phyloP scores from a whole-genome alignment of 129 eudicot species.

The Helianthus tuberosus region DNA sequence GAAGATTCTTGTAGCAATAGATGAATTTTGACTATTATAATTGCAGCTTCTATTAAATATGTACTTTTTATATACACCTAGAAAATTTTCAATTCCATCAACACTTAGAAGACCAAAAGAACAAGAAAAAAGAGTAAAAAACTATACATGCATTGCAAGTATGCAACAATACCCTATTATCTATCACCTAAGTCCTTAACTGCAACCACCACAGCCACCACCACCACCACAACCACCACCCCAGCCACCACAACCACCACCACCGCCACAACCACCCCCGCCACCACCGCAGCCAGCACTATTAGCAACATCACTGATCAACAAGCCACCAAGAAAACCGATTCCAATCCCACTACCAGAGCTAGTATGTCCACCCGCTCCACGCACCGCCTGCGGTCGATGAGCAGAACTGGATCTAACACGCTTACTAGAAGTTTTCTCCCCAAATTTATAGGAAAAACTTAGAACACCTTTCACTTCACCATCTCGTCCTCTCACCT shows the following conservation, averaged over 20 bases:
- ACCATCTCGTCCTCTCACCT: conserved; percentile 42
- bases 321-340: conserved; percentile 26
- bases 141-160: not conserved
- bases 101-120: not conserved
- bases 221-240: conserved; percentile 28
- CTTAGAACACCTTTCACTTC: conserved; percentile 46
- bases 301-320: conserved; percentile 44
- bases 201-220: not conserved
- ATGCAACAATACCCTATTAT: too few relatives aligned
- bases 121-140: not conserved
- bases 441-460: conserved; percentile 48
- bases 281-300: conserved; percentile 13
- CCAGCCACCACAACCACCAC: too few relatives aligned
- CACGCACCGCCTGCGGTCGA: too few relatives aligned
- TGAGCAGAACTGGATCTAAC: conserved; percentile 3
- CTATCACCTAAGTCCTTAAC: conserved; percentile 9
- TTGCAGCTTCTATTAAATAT: too few relatives aligned
- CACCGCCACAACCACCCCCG: not conserved
- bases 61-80: too few relatives aligned
- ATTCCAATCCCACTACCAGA: conserved; percentile 46
- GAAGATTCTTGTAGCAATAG: too few relatives aligned
- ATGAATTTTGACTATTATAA: too few relatives aligned
- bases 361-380: conserved; percentile 21
- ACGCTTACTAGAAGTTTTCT: not conserved
- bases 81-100: too few relatives aligned